These are phyloP conservation scores for Synchytrium microbalum DNA, from an alignment of 371 early-diverging fungal species.

Conservation along the genomic window DNA sequence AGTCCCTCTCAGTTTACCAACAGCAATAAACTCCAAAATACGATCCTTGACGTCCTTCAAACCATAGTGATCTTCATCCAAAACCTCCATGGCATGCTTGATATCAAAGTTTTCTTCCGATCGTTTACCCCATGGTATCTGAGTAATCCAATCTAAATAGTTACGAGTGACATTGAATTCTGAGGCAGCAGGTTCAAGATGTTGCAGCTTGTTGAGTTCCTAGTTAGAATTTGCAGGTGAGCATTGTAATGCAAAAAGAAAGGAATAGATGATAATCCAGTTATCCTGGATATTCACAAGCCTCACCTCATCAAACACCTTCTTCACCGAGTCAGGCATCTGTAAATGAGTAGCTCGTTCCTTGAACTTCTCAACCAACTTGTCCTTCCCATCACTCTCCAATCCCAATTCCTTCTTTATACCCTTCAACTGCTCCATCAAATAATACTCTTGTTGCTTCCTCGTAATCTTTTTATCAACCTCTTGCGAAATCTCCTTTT, in stretches of 20 bases:
- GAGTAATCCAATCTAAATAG: constrained; percentile 95
- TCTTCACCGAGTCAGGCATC: constrained; percentile 85
- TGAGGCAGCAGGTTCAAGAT: constrained; percentile 90
- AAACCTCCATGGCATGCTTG: constrained; percentile 63
- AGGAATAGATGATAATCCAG: not conserved
- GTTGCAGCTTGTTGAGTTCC: constrained; percentile 86
- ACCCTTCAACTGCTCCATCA: constrained; percentile 97
- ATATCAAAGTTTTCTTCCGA: constrained; percentile 86
- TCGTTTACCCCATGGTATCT: constrained; percentile 91
- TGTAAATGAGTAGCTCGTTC: constrained; percentile 68
- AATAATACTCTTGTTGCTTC: constrained; percentile 90
- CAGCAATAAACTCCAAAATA: constrained; percentile 96
- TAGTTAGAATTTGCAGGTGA: constrained; percentile 13
- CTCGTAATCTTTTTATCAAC: constrained; percentile 94
- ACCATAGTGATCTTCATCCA: constrained; percentile 98
- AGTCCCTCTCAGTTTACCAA: constrained; percentile 87
- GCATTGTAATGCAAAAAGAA: constrained; percentile 14
- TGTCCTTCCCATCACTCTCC: constrained; percentile 95
- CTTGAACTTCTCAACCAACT: constrained; percentile 85
- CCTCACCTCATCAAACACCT: constrained; percentile 88
- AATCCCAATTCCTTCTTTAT: constrained; percentile 96
- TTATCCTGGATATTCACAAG: not conserved
- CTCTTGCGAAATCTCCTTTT: constrained; percentile 90
- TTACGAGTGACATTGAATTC: constrained; percentile 96
- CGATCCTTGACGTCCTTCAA: constrained; percentile 96